Evolutionary conservation across 116 monocot genomes (phyloP).

Genomic region (Cymodocea nodosa): DNA sequence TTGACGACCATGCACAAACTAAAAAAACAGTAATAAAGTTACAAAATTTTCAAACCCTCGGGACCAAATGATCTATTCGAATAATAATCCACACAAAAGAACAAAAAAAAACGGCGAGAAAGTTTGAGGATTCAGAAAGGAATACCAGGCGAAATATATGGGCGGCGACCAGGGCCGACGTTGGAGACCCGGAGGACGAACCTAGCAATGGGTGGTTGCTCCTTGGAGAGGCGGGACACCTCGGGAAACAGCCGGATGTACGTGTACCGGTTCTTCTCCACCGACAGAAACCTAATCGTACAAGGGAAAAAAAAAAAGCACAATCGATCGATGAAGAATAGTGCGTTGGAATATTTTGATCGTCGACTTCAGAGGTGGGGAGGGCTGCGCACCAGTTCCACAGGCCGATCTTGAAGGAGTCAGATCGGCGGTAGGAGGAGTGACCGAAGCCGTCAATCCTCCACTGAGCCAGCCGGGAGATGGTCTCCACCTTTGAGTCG

Average conservation of each 20-base stretch:
- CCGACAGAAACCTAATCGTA: constrained; percentile 42
- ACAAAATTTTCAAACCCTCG: too few species aligned
- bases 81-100: too few species aligned
- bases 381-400: constrained; percentile 59
- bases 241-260: constrained; percentile 72
- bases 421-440: constrained; percentile 73
- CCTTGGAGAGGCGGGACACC: constrained; percentile 45
- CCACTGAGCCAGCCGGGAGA: constrained; percentile 82
- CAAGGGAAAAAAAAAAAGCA: not conserved
- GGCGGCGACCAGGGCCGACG: constrained; percentile 45
- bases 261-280: constrained; percentile 72
- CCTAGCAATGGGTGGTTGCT: constrained; percentile 60
- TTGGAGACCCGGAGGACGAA: constrained; percentile 58
- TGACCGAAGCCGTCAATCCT: constrained; percentile 68
- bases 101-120: not conserved
- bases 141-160: constrained; percentile 57
- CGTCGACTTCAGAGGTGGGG: too few species aligned
- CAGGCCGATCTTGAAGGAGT: constrained; percentile 73
- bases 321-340: not conserved
- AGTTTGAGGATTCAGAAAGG: not conserved
- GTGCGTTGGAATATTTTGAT: not conserved
- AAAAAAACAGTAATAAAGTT: too few species aligned
- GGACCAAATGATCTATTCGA: too few species aligned
- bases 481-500: constrained; percentile 76
- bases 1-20: too few species aligned